Base-by-base conservation (phyloP, 192 early-diverging fungal genomes). In the Phlyctochytrium planicorne region DNA sequence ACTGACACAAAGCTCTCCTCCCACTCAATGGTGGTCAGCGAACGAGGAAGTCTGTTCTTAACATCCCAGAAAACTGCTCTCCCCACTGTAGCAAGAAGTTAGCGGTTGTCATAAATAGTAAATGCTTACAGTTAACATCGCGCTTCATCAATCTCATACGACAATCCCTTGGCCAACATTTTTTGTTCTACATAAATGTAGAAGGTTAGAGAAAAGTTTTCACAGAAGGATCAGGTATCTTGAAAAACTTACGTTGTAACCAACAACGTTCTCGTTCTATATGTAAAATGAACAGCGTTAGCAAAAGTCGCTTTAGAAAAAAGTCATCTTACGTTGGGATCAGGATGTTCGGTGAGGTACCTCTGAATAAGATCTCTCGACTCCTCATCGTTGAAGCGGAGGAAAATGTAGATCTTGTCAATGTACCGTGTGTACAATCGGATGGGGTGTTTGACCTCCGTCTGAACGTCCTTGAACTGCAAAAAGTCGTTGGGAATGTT, bases 31-130 rank as follows among this genome's bases (percentile, higher is more conserved):
- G 96, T 96, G 0, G 97, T 96, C 73, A 99, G 83, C 47, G 93
- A 95, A 62, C 95, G 90, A 32, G 97, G 97, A 67, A 99, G 82
- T 55, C 97, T 84, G 75, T 97, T 98, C 77, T 96, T 96, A 75
- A 99, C 94, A 69, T 99, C 97, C 97, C 97, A 99, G 72, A 99
- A 99, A 16, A 94, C 94, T 0, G 97, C 97, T 34, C 97, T 90
- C 36, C 97, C 97, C 34, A 98, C 67, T 68, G 36, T 6, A 1
- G 24, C 24, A 60, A 47, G 35, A 57, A 72, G 53, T 25, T 24
- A 36, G 3, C 23, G 27, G 2, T 30, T 53, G 6, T 27, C 65
- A 30, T 31, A 40, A 40, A 25, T 34, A 14, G 17, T n/a, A 34
- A 0, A 6, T 33, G 60, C 67, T 68, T 32, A 68, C 67, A 59